phyloP scores from a whole-genome alignment of 495 filamentous ascomycete species.

The Penicillium macrosclerotiorum region DNA sequence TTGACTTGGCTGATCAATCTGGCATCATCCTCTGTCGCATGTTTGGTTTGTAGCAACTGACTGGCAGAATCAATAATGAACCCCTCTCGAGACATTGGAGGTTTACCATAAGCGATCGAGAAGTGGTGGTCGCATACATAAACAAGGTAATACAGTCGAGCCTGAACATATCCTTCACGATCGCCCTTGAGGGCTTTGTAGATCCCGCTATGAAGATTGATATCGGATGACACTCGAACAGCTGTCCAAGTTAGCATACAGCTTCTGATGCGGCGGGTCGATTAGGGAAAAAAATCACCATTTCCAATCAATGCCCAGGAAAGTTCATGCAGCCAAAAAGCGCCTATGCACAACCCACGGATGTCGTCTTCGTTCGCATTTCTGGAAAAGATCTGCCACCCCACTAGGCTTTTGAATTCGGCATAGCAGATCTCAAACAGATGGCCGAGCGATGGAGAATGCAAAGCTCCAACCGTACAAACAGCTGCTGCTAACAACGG shows the following conservation, averaged over 20 bases:
- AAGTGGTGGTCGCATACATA: conserved; percentile 41
- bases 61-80: conserved; percentile 22
- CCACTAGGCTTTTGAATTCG: conserved; percentile 24
- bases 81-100: conserved; percentile 34
- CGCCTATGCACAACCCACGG: conserved; percentile 33
- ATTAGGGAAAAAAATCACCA: too few relatives aligned
- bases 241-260: conserved; percentile 20
- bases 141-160: conserved; percentile 34
- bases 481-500: conserved; percentile 31
- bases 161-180: conserved; percentile 25
- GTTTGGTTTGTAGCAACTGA: conserved; percentile 22
- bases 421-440: conserved; percentile 29
- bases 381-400: conserved; percentile 20
- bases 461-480: conserved; percentile 33
- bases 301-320: conserved; percentile 31
- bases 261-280: not conserved
- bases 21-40: conserved; percentile 34
- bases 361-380: conserved; percentile 28
- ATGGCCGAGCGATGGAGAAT: conserved; percentile 23
- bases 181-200: conserved; percentile 28
- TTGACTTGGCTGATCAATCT: conserved; percentile 37
- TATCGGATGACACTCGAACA: conserved; percentile 28
- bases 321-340: conserved; percentile 36
- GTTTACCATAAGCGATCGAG: conserved; percentile 31
- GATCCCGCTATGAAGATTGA: conserved; percentile 32